Percentiles rank a stretch among this genome's conserved stretches.
These are phyloP conservation scores for Fusarium pseudoanthophilum DNA, from an alignment of 2,329 filamentous ascomycete species.

Conservation along the genomic window DNA sequence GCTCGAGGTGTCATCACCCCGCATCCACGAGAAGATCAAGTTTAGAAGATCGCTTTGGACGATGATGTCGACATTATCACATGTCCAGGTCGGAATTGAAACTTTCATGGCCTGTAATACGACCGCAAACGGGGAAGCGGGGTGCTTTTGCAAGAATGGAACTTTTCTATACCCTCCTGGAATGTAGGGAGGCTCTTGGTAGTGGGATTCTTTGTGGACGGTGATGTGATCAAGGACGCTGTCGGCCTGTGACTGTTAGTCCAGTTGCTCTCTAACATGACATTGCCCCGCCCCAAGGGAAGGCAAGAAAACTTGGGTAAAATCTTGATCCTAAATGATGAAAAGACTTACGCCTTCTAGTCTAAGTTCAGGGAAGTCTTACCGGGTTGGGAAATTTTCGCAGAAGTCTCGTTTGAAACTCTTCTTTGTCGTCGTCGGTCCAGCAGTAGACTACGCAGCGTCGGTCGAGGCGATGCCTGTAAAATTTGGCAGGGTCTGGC, in stretches of 20 bases:
- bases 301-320: too few relatives aligned
- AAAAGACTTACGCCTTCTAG: too few relatives aligned
- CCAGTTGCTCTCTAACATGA: too few relatives aligned
- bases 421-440: neutral
- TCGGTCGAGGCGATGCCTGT: neutral
- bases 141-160: neutral
- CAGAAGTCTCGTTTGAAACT: neutral
- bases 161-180: neutral
- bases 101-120: neutral
- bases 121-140: neutral
- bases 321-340: too few relatives aligned
- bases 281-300: too few relatives aligned
- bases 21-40: neutral
- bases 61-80: neutral
- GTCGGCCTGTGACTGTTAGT: neutral
- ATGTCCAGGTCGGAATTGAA: neutral
- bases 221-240: neutral
- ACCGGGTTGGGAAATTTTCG: too few relatives aligned
- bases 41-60: neutral
- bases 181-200: neutral
- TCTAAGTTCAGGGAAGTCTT: too few relatives aligned
- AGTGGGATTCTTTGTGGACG: neutral
- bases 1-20: neutral
- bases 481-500: too few relatives aligned
- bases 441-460: neutral